phyloP scores from a whole-genome alignment of 306 rosid species.

The Begonia masoniana region DNA sequence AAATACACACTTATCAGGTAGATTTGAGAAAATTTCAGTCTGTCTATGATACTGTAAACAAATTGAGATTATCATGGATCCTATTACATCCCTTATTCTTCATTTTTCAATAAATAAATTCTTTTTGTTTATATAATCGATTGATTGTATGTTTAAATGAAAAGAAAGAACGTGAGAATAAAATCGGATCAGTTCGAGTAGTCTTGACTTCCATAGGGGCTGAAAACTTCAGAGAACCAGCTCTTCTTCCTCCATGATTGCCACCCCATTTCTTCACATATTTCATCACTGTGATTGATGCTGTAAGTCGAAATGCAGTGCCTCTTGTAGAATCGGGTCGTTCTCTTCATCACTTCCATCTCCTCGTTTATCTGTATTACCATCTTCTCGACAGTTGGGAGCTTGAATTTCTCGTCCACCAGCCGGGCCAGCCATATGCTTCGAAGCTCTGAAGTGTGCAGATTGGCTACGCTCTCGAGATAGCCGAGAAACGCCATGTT shows the following conservation, averaged over 20 bases:
- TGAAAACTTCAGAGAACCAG: conserved; percentile 14
- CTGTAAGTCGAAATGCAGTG: conserved; percentile 13
- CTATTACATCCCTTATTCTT: too few species aligned
- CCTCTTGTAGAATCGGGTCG: conserved; percentile 14
- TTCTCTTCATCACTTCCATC: conserved; percentile 22
- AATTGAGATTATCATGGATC: too few species aligned
- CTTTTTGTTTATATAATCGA: too few species aligned
- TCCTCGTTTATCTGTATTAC: conserved; percentile 22
- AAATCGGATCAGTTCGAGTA: conserved; percentile 2
- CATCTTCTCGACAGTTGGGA: conserved; percentile 37
- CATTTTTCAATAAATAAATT: too few species aligned
- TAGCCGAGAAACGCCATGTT: conserved; percentile 32
- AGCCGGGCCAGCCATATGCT: conserved; percentile 29
- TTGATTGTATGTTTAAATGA: too few species aligned
- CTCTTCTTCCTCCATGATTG: conserved; percentile 30
- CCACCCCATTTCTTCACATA: conserved; percentile 35
- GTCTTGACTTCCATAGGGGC: conserved; percentile 30
- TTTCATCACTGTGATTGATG: conserved; percentile 32
- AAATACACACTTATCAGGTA: too few species aligned
- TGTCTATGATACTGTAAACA: too few species aligned
- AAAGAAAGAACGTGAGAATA: too few species aligned
- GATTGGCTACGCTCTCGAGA: conserved; percentile 21
- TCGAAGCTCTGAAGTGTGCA: conserved; percentile 20
- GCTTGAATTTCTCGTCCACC: conserved; percentile 24
- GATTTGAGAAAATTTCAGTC: too few species aligned